Conservation (phyloP, 2,329 filamentous ascomycete genomes). For the Fusarium tanahbumbuense region DNA sequence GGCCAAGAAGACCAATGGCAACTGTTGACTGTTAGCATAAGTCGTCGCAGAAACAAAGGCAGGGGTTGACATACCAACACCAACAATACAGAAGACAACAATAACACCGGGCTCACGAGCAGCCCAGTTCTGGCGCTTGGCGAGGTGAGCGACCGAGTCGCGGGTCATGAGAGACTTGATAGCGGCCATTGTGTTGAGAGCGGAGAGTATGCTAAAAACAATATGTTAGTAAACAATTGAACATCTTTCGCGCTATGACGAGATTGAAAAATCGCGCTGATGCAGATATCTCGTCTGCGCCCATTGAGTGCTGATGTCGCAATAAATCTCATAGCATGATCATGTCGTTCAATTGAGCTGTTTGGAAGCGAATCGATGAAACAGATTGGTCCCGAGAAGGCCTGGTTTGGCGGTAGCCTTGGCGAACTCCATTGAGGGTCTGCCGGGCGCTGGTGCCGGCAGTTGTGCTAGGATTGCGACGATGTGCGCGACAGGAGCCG, state of each 20-base stretch:
- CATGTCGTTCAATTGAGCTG: slow-evolving; percentile 23
- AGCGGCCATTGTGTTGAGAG: slow-evolving; percentile 55
- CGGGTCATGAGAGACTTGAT: slow-evolving; percentile 55
- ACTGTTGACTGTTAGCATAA: slow-evolving; percentile 47
- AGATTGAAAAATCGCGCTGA: neutral
- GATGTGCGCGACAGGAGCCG: slow-evolving; percentile 19
- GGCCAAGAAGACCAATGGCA: slow-evolving; percentile 47
- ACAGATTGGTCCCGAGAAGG: slow-evolving; percentile 1
- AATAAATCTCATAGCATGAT: slow-evolving; percentile 23
- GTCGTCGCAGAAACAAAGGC: neutral
- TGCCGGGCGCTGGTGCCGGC: slow-evolving; percentile 13
- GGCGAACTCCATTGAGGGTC: slow-evolving; percentile 25
- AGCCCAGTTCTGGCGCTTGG: slow-evolving; percentile 58
- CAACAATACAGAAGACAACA: slow-evolving; percentile 59
- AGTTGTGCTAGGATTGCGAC: slow-evolving; percentile 26
- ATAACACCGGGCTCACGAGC: slow-evolving; percentile 55
- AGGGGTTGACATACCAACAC: slow-evolving; percentile 50
- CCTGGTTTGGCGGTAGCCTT: slow-evolving; percentile 17
- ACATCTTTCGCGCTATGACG: neutral
- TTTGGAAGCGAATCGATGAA: slow-evolving; percentile 3
- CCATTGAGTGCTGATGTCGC: slow-evolving; percentile 22
- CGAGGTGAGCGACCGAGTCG: slow-evolving; percentile 53
- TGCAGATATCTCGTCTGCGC: slow-evolving; percentile 4
- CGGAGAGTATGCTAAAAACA: slow-evolving; percentile 44
- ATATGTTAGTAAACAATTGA: slow-evolving; percentile 13